Evolutionary conservation across 768 basidiomycete species (phyloP).

Genomic region (Russula olivacea): DNA sequence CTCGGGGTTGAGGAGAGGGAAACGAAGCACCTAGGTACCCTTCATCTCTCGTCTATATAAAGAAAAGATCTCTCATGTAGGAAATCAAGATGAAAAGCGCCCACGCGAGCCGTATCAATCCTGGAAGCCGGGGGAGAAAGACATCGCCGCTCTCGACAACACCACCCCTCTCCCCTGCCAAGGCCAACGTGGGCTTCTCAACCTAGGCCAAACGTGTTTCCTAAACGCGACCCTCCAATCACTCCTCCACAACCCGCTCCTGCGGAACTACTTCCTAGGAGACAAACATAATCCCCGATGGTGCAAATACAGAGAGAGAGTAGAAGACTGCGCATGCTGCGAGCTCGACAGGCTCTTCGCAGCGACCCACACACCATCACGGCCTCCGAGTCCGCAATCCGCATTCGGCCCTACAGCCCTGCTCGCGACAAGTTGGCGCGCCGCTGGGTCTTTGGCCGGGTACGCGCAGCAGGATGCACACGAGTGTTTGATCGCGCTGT

Average conservation of each 20-base stretch:
- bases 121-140: slow-evolving; percentile 44
- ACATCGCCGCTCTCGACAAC: slow-evolving; percentile 43
- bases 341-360: slow-evolving; percentile 87
- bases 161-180: slow-evolving; percentile 61
- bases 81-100: slow-evolving; percentile 30
- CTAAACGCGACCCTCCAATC: slow-evolving; percentile 88
- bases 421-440: slow-evolving; percentile 77
- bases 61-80: slow-evolving; percentile 26
- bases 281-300: slow-evolving; percentile 78
- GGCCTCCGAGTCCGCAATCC: slow-evolving; percentile 27
- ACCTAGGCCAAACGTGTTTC: slow-evolving; percentile 92
- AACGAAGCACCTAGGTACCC: slow-evolving; percentile 53
- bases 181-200: slow-evolving; percentile 78
- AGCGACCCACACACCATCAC: slow-evolving; percentile 49
- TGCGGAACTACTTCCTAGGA: slow-evolving; percentile 83
- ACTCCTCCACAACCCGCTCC: slow-evolving; percentile 82
- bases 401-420: slow-evolving; percentile 82
- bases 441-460: slow-evolving; percentile 74
- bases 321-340: slow-evolving; percentile 81
- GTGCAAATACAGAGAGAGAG: slow-evolving; percentile 64
- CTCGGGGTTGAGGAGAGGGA: slow-evolving; percentile 55
- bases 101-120: slow-evolving; percentile 43
- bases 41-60: slow-evolving; percentile 1
- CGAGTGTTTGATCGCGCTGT: slow-evolving; percentile 74
- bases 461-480: slow-evolving; percentile 95